A percentile compares a stretch with the other conserved stretches of the same genome.
Evolutionary conservation across 2,329 filamentous ascomycete species (phyloP).

Genomic region (Stachybotrys elegans): DNA sequence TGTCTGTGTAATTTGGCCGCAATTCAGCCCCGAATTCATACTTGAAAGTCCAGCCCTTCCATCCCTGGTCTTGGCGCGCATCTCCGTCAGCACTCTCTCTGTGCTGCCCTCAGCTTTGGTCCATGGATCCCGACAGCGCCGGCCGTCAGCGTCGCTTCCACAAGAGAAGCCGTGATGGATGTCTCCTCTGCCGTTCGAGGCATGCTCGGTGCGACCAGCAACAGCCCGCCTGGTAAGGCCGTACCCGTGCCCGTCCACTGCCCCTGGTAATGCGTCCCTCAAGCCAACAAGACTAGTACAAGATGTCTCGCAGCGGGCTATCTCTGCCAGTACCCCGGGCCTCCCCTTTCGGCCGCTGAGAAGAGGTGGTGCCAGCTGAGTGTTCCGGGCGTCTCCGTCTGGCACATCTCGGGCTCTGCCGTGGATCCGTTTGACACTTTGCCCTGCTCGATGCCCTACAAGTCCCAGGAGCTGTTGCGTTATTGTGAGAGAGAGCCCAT

Average conservation of each 20-base stretch:
- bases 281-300: not conserved
- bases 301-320: not conserved
- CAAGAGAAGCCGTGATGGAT: not conserved
- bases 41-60: too few species aligned
- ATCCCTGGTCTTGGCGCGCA: too few species aligned
- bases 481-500: not conserved
- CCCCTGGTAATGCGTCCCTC: too few species aligned
- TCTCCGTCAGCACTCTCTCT: too few species aligned
- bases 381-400: not conserved
- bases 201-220: not conserved
- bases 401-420: not conserved
- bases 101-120: too few species aligned
- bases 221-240: not conserved
- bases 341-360: not conserved
- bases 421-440: not conserved
- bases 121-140: too few species aligned
- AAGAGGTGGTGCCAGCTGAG: not conserved
- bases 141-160: not conserved
- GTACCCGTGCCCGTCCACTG: not conserved
- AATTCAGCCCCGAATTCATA: too few species aligned
- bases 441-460: not conserved
- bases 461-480: not conserved
- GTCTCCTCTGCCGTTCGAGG: not conserved
- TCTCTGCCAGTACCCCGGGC: not conserved
- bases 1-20: too few species aligned